Base-by-base conservation (phyloP, 164 flowering plant genomes). In the Macadamia integrifolia region DNA sequence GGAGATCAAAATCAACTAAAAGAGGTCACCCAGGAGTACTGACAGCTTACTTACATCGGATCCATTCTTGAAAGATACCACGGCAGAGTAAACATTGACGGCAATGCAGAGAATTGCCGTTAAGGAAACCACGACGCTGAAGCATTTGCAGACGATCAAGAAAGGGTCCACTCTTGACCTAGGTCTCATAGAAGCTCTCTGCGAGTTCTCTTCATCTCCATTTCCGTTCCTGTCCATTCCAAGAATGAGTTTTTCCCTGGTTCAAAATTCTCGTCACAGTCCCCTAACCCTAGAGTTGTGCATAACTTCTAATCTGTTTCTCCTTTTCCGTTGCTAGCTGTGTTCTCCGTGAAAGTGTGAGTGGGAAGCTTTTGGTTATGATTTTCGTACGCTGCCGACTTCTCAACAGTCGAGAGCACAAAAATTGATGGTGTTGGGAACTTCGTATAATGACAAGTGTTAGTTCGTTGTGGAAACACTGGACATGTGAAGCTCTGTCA, bases 21-120 rank as follows among this genome's bases (percentile, higher is more conserved):
- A 61, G 23, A 58, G 3, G 40, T 29, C 56, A 53, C 18, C 58
- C 30, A 17, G 23, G 58, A 57, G 66, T 28, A 28, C 13, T 56
- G 42, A 59, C 52, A 55, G 52, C 32, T 15, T 49, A 46, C 66
- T 42, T 82, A 93, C 98, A 77, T 94, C 91, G 3, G 78, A 77
- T 68, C 83, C 87, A 70, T 85, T 52, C 72, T 77, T 79, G 82
- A 92, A 95, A 31, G 98, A 90, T 44, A 83, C 80, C 31, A 89
- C 61, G 8, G 98, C 98, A 9, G 96, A 83, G 66, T 89, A 72
- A 10, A 82, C 78, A 68, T 92, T 95, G 69, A 89, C 98, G 68
- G 62, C 76, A 62, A 89, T 79, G 77, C 99, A 92, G 58, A 89
- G 85, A 56, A 89, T 66, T 3, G 88, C 93, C 28, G 80, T 70